Base-by-base conservation (phyloP, 2,329 filamentous ascomycete genomes). In the Neonectria magnoliae region DNA sequence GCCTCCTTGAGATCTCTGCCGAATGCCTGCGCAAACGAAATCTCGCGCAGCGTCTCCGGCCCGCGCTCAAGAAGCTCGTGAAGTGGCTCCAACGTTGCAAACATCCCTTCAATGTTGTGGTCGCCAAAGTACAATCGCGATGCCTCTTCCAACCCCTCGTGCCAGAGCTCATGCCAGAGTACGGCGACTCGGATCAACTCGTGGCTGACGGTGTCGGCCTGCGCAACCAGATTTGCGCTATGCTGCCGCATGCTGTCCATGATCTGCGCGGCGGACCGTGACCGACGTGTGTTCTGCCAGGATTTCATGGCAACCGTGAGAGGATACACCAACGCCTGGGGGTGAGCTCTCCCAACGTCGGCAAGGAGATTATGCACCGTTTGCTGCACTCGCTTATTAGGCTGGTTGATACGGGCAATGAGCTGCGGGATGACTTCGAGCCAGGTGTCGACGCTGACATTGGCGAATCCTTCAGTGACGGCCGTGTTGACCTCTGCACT, bases 181-280 rank as follows among this genome's bases (percentile, higher is more conserved):
- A 99, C 95, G 16, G 96, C 96, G 64, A 99, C 97, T 56, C 96
- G 90, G 75, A 99, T 98, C 60, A 99, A 88, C 78, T 99, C 97
- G 75, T 96, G 92, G 77, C 95, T 98, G 71, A 99, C 94, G 51
- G 94, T 86, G 76, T 97, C 95, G 38, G 96, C 96, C 79, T 99
- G 96, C 69, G 98, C 93, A 9, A 99, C 96, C 38, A 99, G 87
- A 72, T 89, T 91, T 20, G 93, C 90, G 76, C 94, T 98, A 77
- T 99, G 97, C 71, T 95, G 92, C 42, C 94, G 91, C 93, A 99
- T 97, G 75, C 91, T 97, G 68, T 98, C 94, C 94, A 99, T 98
- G 73, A 99, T 97, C 69, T 94, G 90, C 33, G 89, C 91, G 4
- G 97, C 97, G 42, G 94, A 97, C 73, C 93, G 90, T 31, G 94